Evolutionary conservation across 495 filamentous ascomycete species (phyloP).

Genomic region (Podospora sp.): DNA sequence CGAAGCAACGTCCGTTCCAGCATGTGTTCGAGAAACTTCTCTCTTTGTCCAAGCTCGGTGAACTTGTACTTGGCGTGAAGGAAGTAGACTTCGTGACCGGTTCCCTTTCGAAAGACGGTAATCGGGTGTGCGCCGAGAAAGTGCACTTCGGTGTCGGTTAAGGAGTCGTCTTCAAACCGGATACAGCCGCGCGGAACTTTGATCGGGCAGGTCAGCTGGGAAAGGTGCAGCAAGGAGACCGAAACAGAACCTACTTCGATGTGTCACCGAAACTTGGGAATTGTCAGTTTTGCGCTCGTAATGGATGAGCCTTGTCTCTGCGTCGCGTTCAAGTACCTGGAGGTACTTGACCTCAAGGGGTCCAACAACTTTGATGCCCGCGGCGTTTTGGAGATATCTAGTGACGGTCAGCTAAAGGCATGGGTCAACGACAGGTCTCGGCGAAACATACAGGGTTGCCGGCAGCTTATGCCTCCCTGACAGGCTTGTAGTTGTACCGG

Average conservation of each 20-base stretch:
- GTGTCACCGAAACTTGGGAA: slow-evolving; percentile 2
- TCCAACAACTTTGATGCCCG: slow-evolving; percentile 7
- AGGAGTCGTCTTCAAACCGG: slow-evolving; percentile 16
- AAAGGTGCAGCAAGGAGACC: not conserved
- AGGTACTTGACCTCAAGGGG: slow-evolving; percentile 17
- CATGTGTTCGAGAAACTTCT: slow-evolving; percentile 11
- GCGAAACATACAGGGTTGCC: not conserved
- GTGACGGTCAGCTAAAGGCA: not conserved
- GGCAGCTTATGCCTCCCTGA: not conserved
- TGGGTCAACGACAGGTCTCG: not conserved
- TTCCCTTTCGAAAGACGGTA: slow-evolving; percentile 11
- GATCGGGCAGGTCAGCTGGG: not conserved
- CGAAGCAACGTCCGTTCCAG: slow-evolving; percentile 10
- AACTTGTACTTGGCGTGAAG: slow-evolving; percentile 18
- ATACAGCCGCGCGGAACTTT: slow-evolving; percentile 11
- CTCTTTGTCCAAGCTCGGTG: not conserved
- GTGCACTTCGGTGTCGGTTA: slow-evolving; percentile 1
- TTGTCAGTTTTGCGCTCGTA: slow-evolving; percentile 16
- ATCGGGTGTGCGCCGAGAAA: slow-evolving; percentile 16
- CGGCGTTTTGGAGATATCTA: slow-evolving; percentile 11
- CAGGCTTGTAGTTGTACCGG: not conserved
- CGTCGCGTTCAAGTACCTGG: slow-evolving; percentile 12
- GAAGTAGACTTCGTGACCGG: slow-evolving; percentile 17
- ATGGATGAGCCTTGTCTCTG: slow-evolving; percentile 14
- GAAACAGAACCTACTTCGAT: slow-evolving; percentile 8